Base-by-base conservation (phyloP, 2,329 filamentous ascomycete species). In the Gremmenia infestans region DNA sequence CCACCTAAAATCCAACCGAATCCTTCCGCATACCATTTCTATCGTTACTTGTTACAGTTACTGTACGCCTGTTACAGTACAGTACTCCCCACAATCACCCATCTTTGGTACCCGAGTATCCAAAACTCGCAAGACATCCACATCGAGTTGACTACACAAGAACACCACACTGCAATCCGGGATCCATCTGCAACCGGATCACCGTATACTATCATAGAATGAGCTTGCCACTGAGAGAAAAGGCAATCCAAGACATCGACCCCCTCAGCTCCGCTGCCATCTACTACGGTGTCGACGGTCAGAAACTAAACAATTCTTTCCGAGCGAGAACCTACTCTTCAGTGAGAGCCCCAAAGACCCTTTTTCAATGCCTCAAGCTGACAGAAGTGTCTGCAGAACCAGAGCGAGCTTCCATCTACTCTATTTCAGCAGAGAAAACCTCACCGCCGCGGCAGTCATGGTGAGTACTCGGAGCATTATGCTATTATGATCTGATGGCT, bases 321-420 rank as follows among this genome's bases (percentile, higher is more conserved):
- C 60, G 68, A 40, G 63, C 65, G 12, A 60, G 65, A 5, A 70
- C 69, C 39, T 71, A 66, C 54, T 69, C 67, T 36, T 64, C 63
- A 4, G 68, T 69, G 59, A 51, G 65, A 52, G 12, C 12, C 14
- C 42, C 15, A 50, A 7, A 40, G 17, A n/a, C 17, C 22, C 8
- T n/a, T 5, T 36, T 14, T 1, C 7, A 40, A 43, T 25, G 14
- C 15, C 5, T 23, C n/a, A 5, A 22, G 32, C 51, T 65, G 25
- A 65, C 55, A 46, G 37, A 23, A 35, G 11, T 12, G 28, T 11
- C 14, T 17, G 35, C 46, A 67, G 68, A 66, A 63, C 28, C 61
- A 65, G 25, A 60, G 60, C 32, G 50, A 63, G 14, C 55, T 55
- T 3, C 49, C 53, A n/a, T 53, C 57, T 48, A 55, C 57, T 19